Conservation (phyloP, 805 yeast genomes). For the Cyberlindnera mrakii region DNA sequence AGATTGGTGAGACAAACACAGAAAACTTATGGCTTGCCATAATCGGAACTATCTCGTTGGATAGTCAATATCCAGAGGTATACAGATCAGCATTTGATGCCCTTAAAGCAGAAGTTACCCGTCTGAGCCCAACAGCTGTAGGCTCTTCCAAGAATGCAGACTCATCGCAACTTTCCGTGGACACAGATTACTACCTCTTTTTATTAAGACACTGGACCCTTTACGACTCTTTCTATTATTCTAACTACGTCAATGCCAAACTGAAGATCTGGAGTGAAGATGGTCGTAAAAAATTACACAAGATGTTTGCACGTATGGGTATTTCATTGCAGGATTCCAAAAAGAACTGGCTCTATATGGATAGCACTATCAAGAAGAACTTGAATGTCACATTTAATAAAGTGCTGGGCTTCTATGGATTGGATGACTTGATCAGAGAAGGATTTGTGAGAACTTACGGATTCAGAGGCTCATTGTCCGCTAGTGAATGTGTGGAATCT, state of each 20-base stretch:
- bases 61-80: constrained; percentile 64
- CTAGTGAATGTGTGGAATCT: constrained; percentile 90
- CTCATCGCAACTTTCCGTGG: constrained; percentile 49
- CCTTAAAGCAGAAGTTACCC: constrained; percentile 73
- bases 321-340: constrained; percentile 82
- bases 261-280: constrained; percentile 85
- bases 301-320: constrained; percentile 95
- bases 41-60: constrained; percentile 81
- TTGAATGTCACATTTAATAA: constrained; percentile 62
- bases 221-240: constrained; percentile 84
- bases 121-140: constrained; percentile 45
- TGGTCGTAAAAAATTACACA: constrained; percentile 80
- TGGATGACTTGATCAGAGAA: constrained; percentile 75
- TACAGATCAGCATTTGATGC: constrained; percentile 70
- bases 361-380: constrained; percentile 67
- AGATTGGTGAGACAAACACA: constrained; percentile 74
- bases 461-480: constrained; percentile 78
- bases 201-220: constrained; percentile 88
- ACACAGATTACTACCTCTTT: constrained; percentile 81
- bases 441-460: constrained; percentile 89
- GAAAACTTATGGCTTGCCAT: constrained; percentile 79
- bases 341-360: constrained; percentile 91
- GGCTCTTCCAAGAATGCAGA: constrained; percentile 32
- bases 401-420: constrained; percentile 68
- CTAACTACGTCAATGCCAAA: constrained; percentile 87